phyloP scores from a whole-genome alignment of 2,329 filamentous ascomycete genomes.

The Neofusicoccum umdonicola region DNA sequence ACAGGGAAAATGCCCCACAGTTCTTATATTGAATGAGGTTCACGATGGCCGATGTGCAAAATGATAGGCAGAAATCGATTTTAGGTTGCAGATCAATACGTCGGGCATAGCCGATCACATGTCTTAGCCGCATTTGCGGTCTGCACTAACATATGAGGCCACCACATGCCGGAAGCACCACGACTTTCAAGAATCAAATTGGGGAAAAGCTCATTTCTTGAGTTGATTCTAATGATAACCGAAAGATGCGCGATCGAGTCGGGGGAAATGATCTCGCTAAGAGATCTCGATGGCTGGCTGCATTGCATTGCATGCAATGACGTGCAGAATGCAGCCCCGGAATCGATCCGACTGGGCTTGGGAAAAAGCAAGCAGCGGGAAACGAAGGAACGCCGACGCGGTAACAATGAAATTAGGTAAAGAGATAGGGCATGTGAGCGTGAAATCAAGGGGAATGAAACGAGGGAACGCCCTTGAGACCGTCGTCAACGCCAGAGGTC shows the following conservation, averaged over 20 bases:
- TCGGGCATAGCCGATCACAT: not conserved
- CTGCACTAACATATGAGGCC: not conserved
- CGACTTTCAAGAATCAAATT: no score
- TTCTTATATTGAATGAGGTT: not conserved
- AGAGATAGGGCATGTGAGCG: not conserved
- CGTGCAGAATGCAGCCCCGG: conserved; percentile 9
- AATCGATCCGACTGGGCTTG: conserved; percentile 12
- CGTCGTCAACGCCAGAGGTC: not conserved
- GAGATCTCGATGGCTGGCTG: conserved; percentile 10
- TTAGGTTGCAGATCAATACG: not conserved
- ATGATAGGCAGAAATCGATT: not conserved
- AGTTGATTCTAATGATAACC: not conserved
- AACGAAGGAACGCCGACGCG: not conserved
- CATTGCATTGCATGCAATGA: conserved; percentile 13
- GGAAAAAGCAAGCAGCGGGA: not conserved
- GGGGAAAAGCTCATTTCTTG: no score
- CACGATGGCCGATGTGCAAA: not conserved
- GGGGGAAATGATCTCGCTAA: conserved; percentile 6
- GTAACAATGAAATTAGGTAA: not conserved
- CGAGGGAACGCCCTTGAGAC: not conserved
- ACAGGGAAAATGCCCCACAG: not conserved
- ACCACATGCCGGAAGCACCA: not conserved
- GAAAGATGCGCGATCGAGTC: not conserved
- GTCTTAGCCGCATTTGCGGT: not conserved
- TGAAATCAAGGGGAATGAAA: not conserved